Evolutionary conservation across 352 stramenopile genomes (phyloP).

Genomic region (Phytophthora tentaculata): DNA sequence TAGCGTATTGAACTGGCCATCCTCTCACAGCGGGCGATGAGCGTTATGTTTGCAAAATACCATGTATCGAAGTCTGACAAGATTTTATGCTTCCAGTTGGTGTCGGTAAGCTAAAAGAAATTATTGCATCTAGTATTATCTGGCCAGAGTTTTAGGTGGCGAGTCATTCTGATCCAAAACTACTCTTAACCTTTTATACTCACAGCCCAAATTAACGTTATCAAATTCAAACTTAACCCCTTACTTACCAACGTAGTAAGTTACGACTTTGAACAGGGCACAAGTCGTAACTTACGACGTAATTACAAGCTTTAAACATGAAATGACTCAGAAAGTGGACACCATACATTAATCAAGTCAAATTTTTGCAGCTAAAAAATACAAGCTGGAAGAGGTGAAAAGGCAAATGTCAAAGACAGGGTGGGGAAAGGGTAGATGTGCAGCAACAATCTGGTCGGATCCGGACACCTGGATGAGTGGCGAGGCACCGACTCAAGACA

Average conservation of each 20-base stretch:
- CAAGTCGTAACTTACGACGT: neutral
- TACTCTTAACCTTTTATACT: too few relatives aligned
- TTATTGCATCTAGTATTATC: too few relatives aligned
- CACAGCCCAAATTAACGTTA: too few relatives aligned
- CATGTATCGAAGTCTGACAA: too few relatives aligned
- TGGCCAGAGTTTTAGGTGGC: too few relatives aligned
- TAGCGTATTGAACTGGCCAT: too few relatives aligned
- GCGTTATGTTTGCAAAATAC: too few relatives aligned
- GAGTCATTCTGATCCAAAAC: too few relatives aligned
- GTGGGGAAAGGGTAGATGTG: neutral
- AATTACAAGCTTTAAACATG: neutral
- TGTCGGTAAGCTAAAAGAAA: too few relatives aligned
- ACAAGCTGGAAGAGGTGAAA: slow-evolving; percentile 6
- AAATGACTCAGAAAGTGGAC: neutral
- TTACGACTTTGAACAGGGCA: neutral
- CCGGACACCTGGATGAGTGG: neutral
- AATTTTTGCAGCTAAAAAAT: neutral
- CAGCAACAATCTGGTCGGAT: neutral
- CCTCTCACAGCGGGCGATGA: too few relatives aligned
- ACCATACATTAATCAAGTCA: slow-evolving; percentile 12
- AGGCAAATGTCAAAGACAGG: neutral
- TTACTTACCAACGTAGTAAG: neutral
- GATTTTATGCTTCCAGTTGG: too few relatives aligned
- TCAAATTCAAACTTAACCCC: too few relatives aligned
- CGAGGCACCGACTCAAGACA: neutral